Conservation (phyloP, 2,329 filamentous ascomycete genomes). For the Penicillium sp. region DNA sequence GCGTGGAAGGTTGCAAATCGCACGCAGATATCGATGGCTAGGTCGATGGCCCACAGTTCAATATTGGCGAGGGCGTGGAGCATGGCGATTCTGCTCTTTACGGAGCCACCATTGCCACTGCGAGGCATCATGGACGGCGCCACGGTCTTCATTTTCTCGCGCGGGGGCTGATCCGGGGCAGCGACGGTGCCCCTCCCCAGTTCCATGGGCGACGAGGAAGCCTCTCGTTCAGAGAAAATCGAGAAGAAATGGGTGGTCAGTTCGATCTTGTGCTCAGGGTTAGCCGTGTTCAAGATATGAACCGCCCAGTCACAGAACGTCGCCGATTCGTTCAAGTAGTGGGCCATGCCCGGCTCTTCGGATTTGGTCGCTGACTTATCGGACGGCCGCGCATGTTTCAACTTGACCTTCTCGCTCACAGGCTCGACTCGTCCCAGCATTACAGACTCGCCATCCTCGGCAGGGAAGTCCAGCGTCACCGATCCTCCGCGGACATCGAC, state of each 20-base stretch:
- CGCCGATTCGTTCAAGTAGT: constrained; percentile 42
- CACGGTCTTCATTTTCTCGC: constrained; percentile 41
- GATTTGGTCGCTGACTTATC: constrained; percentile 9
- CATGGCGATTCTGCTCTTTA: constrained; percentile 48
- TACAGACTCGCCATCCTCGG: constrained; percentile 26
- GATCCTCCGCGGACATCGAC: constrained; percentile 37
- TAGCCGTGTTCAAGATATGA: constrained; percentile 46
- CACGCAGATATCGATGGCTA: constrained; percentile 50
- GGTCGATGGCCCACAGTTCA: constrained; percentile 50
- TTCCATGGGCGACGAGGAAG: constrained; percentile 41
- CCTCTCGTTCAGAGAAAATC: constrained; percentile 41
- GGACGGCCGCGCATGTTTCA: constrained; percentile 36
- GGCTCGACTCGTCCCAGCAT: constrained; percentile 37
- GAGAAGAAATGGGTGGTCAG: constrained; percentile 47
- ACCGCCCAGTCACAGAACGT: constrained; percentile 50
- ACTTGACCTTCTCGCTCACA: constrained; percentile 47
- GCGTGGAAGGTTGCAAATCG: constrained; percentile 48
- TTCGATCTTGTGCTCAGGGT: constrained; percentile 50
- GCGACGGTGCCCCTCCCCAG: constrained; percentile 39
- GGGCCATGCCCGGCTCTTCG: constrained; percentile 15
- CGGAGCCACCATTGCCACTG: constrained; percentile 42
- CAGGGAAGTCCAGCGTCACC: constrained; percentile 36
- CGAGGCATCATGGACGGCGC: constrained; percentile 43
- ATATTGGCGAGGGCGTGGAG: constrained; percentile 51
- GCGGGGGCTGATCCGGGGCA: constrained; percentile 43